Percentiles rank a stretch among this genome's conserved stretches.
Conservation (phyloP, 192 early-diverging fungal genomes). For the Coemansia sp. region DNA sequence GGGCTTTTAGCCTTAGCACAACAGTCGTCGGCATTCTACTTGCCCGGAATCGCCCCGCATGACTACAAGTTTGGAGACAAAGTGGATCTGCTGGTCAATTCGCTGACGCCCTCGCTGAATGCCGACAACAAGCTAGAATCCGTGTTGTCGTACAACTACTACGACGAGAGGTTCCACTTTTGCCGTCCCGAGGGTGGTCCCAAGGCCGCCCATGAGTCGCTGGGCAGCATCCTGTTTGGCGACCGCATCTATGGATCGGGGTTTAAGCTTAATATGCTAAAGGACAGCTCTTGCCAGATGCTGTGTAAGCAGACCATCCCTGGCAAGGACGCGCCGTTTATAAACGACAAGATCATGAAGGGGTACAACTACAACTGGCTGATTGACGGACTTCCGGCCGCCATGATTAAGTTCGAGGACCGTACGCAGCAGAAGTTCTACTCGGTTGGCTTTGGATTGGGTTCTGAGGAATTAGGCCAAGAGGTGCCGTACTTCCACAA, state of each 20-base stretch:
- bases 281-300: conserved; percentile 62
- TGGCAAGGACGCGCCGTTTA: conserved; percentile 77
- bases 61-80: conserved; percentile 71
- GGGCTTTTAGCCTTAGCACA: conserved; percentile 20
- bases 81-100: conserved; percentile 85
- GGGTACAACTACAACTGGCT: conserved; percentile 82
- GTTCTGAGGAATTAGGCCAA: conserved; percentile 43
- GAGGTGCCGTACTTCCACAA: conserved; percentile 68
- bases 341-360: conserved; percentile 79
- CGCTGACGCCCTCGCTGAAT: conserved; percentile 72
- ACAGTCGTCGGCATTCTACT: conserved; percentile 71
- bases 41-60: conserved; percentile 90
- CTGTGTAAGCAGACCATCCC: conserved; percentile 69
- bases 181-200: conserved; percentile 72
- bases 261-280: conserved; percentile 71
- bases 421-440: conserved; percentile 62
- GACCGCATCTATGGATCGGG: conserved; percentile 86
- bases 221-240: conserved; percentile 95
- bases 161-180: conserved; percentile 84
- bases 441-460: conserved; percentile 82
- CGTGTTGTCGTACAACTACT: conserved; percentile 86
- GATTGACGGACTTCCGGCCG: conserved; percentile 92
- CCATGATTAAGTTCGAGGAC: conserved; percentile 58
- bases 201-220: conserved; percentile 69
- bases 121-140: conserved; percentile 68